Evolutionary conservation across 1,284 basidiomycete genomes (phyloP).

Genomic region (Boletus holoroseus): DNA sequence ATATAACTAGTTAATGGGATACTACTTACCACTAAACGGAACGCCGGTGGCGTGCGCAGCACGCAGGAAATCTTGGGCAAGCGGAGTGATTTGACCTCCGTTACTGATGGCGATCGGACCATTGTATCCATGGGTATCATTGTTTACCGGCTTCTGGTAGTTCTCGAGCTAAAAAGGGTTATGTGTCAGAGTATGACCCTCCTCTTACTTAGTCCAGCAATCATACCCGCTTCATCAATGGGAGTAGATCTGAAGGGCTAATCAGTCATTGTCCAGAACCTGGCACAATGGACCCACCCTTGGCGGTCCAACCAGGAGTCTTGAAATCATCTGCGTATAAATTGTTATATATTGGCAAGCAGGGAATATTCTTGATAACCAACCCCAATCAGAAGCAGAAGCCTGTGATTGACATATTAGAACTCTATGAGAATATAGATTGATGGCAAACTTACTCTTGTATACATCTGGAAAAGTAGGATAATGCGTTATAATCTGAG

Average conservation of each 20-base stretch:
- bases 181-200: not conserved
- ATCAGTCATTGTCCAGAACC: constrained; percentile 1
- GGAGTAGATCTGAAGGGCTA: constrained; percentile 49
- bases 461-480: constrained; percentile 48
- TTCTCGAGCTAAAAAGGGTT: constrained; percentile 51
- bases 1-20: not conserved
- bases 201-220: not conserved
- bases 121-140: constrained; percentile 60
- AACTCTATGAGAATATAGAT: not conserved
- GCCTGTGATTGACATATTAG: constrained; percentile 35
- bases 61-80: constrained; percentile 66
- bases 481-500: not conserved
- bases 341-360: not conserved
- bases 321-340: constrained; percentile 60
- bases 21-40: constrained; percentile 55
- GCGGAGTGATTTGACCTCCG: constrained; percentile 53
- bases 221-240: constrained; percentile 62
- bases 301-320: constrained; percentile 59
- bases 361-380: constrained; percentile 14
- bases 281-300: constrained; percentile 39
- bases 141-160: constrained; percentile 62
- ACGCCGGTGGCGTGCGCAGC: constrained; percentile 58
- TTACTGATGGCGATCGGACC: constrained; percentile 69
- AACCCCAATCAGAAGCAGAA: constrained; percentile 67
- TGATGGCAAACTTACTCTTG: constrained; percentile 40